Evolutionary conservation across 257 asterid species (phyloP).

Genomic region (Ilex aquifolium): DNA sequence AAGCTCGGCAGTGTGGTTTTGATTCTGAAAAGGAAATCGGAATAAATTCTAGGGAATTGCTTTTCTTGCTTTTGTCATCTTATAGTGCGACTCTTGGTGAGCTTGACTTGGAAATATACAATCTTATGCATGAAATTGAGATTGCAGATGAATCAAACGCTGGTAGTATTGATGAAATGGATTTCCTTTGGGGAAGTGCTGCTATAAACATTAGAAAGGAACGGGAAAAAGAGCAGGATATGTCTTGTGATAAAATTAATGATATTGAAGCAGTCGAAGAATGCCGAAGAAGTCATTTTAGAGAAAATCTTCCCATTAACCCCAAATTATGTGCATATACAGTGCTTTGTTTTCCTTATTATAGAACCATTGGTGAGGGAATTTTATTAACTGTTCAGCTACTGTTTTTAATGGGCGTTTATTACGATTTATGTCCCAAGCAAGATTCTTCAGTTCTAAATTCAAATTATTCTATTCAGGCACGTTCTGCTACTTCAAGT

Average conservation of each 20-base stretch:
- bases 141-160: too few species aligned
- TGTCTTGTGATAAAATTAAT: conserved; percentile 23
- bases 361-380: conserved; percentile 36
- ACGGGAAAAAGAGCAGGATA: conserved; percentile 33
- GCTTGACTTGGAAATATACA: too few species aligned
- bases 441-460: conserved; percentile 48
- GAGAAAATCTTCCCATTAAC: conserved; percentile 77
- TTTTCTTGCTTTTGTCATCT: too few species aligned
- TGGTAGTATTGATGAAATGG: conserved; percentile 53
- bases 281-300: conserved; percentile 44
- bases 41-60: too few species aligned
- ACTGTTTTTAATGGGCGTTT: conserved; percentile 38
- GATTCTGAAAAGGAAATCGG: too few species aligned
- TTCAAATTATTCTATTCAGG: too few species aligned
- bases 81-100: too few species aligned
- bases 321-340: conserved; percentile 81
- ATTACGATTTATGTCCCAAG: conserved; percentile 69
- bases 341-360: conserved; percentile 64
- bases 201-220: conserved; percentile 45
- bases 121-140: too few species aligned
- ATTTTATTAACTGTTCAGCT: background rate
- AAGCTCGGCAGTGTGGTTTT: too few species aligned
- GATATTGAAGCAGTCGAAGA: conserved; percentile 45
- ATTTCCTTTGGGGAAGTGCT: conserved; percentile 83
- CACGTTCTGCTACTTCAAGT: too few species aligned